A percentile compares a stretch with the other conserved stretches of the same genome.
Conservation (phyloP, 1,139 yeast genomes). For the Yamadazyma atlantica region DNA sequence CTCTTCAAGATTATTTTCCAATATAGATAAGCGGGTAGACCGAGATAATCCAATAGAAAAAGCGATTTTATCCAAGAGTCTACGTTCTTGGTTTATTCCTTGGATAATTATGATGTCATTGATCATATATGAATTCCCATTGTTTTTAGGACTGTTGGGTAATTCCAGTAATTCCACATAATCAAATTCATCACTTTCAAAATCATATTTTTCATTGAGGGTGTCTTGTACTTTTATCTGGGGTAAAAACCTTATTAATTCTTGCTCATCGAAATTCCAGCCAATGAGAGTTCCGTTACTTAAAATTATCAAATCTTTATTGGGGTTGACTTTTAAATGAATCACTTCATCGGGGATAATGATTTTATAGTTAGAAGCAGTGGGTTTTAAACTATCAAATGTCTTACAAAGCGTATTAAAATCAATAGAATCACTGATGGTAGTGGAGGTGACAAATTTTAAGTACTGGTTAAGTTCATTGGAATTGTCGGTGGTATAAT, state of each 20-base stretch:
- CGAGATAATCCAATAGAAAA: slow-evolving; percentile 86
- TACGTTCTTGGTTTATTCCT: slow-evolving; percentile 45
- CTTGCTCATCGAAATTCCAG: slow-evolving; percentile 70
- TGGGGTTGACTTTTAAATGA: slow-evolving; percentile 26
- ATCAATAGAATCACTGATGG: slow-evolving; percentile 16
- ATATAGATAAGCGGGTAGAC: slow-evolving; percentile 77
- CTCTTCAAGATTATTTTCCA: slow-evolving; percentile 70
- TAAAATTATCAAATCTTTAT: slow-evolving; percentile 57
- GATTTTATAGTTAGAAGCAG: slow-evolving; percentile 13
- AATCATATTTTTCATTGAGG: slow-evolving; percentile 41
- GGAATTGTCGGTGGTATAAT: slow-evolving; percentile 5
- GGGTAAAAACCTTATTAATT: slow-evolving; percentile 50
- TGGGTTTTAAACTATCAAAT: slow-evolving; percentile 3
- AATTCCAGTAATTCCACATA: slow-evolving; percentile 53
- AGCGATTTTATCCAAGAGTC: slow-evolving; percentile 77
- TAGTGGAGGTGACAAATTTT: slow-evolving; percentile 14
- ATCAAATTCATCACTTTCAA: slow-evolving; percentile 87
- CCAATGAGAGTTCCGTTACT: slow-evolving; percentile 77
- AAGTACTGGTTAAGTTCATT: slow-evolving; percentile 12
- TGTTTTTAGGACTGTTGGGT: slow-evolving; percentile 25
- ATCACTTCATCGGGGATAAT: slow-evolving; percentile 76
- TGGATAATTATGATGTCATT: slow-evolving; percentile 71
- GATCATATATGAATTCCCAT: slow-evolving; percentile 46
- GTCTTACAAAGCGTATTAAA: slow-evolving; percentile 4
- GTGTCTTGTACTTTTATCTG: slow-evolving; percentile 26